phyloP scores from a whole-genome alignment of 2,329 filamentous ascomycete species.

The Nemania diffusa region DNA sequence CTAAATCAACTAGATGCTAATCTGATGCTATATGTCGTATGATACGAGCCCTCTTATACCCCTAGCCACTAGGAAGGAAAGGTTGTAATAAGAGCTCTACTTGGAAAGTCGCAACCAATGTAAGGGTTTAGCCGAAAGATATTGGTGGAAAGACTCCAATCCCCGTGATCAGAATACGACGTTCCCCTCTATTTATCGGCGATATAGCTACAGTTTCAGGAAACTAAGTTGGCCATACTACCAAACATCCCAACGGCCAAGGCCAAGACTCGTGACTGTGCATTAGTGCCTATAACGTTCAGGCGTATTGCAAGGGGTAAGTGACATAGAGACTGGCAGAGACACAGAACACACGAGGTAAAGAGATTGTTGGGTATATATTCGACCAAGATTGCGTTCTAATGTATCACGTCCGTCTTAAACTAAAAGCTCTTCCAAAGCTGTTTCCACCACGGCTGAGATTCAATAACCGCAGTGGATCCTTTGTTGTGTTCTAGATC shows the following conservation, averaged over 20 bases:
- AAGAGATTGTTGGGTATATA: slow-evolving; percentile 21
- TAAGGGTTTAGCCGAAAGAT: slow-evolving; percentile 29
- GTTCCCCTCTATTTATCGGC: slow-evolving; percentile 28
- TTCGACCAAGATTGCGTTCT: not conserved
- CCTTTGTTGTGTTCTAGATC: slow-evolving; percentile 62
- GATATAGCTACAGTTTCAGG: not conserved
- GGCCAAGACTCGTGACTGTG: not conserved
- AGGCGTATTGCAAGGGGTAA: not conserved
- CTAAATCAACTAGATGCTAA: not conserved
- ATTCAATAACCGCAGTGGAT: slow-evolving; percentile 43
- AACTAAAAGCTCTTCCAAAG: slow-evolving; percentile 56
- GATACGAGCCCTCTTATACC: not conserved
- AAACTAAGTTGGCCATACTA: not conserved
- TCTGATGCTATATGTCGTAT: not conserved
- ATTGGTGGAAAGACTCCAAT: slow-evolving; percentile 32
- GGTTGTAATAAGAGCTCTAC: slow-evolving; percentile 6
- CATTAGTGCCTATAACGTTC: slow-evolving; percentile 1
- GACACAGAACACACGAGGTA: not conserved
- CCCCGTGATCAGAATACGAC: slow-evolving; percentile 10
- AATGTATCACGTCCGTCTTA: not conserved
- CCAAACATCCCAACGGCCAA: not conserved
- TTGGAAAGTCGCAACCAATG: slow-evolving; percentile 7
- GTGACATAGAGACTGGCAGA: too few species aligned
- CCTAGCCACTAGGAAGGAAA: not conserved
- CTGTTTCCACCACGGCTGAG: slow-evolving; percentile 56